phyloP scores from a whole-genome alignment of 2,329 filamentous ascomycete species.

The Ceratocystis harringtonii region DNA sequence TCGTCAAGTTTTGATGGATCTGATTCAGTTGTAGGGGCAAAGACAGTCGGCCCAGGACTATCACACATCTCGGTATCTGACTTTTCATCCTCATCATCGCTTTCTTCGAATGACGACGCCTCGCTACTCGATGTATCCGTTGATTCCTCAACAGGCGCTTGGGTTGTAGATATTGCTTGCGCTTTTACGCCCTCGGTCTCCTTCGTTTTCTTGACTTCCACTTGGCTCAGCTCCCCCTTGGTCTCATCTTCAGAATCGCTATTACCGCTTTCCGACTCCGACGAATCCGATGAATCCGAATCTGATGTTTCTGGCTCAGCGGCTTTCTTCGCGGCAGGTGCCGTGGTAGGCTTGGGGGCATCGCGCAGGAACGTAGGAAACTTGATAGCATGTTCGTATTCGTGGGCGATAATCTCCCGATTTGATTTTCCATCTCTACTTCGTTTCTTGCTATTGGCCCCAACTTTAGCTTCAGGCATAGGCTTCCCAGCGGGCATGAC shows the following conservation, averaged over 20 bases:
- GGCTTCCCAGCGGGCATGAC: slow-evolving; percentile 42
- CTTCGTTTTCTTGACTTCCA: slow-evolving; percentile 17
- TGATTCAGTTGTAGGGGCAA: slow-evolving; percentile 7
- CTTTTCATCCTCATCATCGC: neutral
- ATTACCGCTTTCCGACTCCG: slow-evolving; percentile 8
- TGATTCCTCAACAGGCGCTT: slow-evolving; percentile 13
- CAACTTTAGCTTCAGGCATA: slow-evolving; percentile 27
- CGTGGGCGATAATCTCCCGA: slow-evolving; percentile 58
- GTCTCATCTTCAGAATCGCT: slow-evolving; percentile 8
- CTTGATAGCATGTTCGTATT: slow-evolving; percentile 74
- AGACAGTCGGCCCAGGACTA: neutral
- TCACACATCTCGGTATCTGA: neutral
- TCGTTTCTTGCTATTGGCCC: slow-evolving; percentile 42
- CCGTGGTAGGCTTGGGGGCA: slow-evolving; percentile 20
- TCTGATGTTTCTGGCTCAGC: slow-evolving; percentile 18
- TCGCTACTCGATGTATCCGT: slow-evolving; percentile 19
- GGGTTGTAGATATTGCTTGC: slow-evolving; percentile 5
- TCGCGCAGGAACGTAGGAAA: slow-evolving; percentile 68
- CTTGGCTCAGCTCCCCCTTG: slow-evolving; percentile 5
- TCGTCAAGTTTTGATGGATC: slow-evolving; percentile 17
- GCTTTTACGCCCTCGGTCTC: neutral
- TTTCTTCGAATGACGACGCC: slow-evolving; percentile 20
- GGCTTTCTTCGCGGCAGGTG: slow-evolving; percentile 18
- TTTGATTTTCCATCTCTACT: slow-evolving; percentile 38
- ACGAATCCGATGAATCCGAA: neutral